Evolutionary conservation across 192 early-diverging fungal species (phyloP).

Genomic region (Oehlia diaphana): DNA sequence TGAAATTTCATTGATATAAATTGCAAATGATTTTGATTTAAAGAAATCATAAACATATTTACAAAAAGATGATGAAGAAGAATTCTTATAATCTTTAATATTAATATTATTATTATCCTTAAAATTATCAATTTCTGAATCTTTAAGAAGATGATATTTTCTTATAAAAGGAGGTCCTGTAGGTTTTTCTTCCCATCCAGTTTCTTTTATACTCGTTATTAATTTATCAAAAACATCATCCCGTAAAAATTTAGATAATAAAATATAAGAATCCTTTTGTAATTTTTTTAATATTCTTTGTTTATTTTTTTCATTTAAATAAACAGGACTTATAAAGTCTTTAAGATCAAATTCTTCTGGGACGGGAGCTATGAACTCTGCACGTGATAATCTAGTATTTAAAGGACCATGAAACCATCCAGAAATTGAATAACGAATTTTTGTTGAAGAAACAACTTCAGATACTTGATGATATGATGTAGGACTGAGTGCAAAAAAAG

Average conservation of each 20-base stretch:
- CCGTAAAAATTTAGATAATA: conserved; percentile 42
- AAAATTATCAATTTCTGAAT: neutral
- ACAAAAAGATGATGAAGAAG: conserved; percentile 13
- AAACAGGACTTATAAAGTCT: conserved; percentile 51
- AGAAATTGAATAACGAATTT: conserved; percentile 60
- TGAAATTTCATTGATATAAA: conserved; percentile 34
- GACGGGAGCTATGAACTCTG: conserved; percentile 12
- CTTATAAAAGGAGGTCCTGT: conserved; percentile 52
- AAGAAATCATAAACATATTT: conserved; percentile 35
- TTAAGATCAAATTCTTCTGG: conserved; percentile 17
- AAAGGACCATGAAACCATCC: conserved; percentile 69
- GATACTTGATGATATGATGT: conserved; percentile 66
- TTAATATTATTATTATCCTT: neutral
- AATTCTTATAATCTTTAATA: conserved; percentile 7
- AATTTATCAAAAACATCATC: conserved; percentile 37
- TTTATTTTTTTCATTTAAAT: conserved; percentile 37
- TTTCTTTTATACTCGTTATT: conserved; percentile 29
- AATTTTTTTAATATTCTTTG: conserved; percentile 48
- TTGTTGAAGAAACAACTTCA: conserved; percentile 39
- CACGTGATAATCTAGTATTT: conserved; percentile 33
- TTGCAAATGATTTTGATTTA: conserved; percentile 35
- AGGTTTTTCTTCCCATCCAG: conserved; percentile 36
- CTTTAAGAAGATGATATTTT: conserved; percentile 44
- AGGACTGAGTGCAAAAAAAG: conserved; percentile 60
- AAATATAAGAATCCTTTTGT: conserved; percentile 40